A percentile compares a stretch with the other conserved stretches of the same genome.
Evolutionary conservation across 2,329 filamentous ascomycete genomes (phyloP).

Genomic region (Stemphylium lycopersici): DNA sequence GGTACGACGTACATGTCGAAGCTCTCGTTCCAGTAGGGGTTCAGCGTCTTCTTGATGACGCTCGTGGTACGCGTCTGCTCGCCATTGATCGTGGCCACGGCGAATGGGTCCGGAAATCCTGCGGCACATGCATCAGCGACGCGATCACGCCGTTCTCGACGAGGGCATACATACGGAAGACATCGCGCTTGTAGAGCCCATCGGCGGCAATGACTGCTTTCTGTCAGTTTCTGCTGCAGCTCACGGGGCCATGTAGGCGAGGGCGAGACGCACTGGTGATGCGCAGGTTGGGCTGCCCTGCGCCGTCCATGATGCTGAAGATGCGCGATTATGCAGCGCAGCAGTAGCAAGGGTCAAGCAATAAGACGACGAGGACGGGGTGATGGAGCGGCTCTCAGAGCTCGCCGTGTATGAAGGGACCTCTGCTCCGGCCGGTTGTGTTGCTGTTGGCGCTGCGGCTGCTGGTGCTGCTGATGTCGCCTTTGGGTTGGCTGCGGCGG

Average conservation of each 20-base stretch:
- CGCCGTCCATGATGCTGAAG: conserved; percentile 57
- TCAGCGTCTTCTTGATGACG: conserved; percentile 95
- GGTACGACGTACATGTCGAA: conserved; percentile 85
- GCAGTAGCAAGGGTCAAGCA: not conserved
- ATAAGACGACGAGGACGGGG: not conserved
- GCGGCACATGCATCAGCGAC: conserved; percentile 39
- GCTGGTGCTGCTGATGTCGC: conserved; percentile 9
- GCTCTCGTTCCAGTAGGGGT: conserved; percentile 99
- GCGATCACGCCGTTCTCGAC: conserved; percentile 1
- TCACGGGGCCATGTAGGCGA: not conserved
- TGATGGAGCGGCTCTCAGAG: conserved; percentile 40
- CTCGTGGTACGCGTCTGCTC: conserved; percentile 98
- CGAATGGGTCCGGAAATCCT: conserved; percentile 98
- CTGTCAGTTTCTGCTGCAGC: conserved; percentile 32
- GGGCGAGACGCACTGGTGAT: conserved; percentile 76
- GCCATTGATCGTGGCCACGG: conserved; percentile 94
- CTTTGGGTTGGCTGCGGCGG: conserved; percentile 24
- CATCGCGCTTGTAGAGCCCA: conserved; percentile 98
- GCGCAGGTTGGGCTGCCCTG: conserved; percentile 77
- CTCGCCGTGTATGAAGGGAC: conserved; percentile 24
- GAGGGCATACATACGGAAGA: conserved; percentile 77
- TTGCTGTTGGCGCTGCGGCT: not conserved
- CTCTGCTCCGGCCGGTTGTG: conserved; percentile 1
- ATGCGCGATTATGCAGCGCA: conserved; percentile 22
- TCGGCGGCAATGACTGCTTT: conserved; percentile 91